These are phyloP conservation scores for Candida multigemmis DNA, from an alignment of 805 yeast species.

Conservation along the genomic window DNA sequence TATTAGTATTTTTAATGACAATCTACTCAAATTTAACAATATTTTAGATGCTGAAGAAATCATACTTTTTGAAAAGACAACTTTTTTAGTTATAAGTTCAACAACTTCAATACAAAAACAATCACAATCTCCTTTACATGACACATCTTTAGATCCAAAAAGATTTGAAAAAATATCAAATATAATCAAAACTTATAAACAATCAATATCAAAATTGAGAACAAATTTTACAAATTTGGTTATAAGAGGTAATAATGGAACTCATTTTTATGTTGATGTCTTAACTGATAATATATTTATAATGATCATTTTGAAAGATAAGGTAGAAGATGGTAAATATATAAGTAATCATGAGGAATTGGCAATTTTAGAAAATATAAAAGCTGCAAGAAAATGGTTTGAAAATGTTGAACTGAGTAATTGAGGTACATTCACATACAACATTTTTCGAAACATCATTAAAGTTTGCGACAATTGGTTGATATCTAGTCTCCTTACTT, in stretches of 20 bases:
- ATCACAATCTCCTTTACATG: slow-evolving; percentile 2
- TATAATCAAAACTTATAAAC: slow-evolving; percentile 89
- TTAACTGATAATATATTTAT: slow-evolving; percentile 54
- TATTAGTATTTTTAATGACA: slow-evolving; percentile 69
- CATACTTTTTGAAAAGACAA: slow-evolving; percentile 85
- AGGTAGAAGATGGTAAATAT: slow-evolving; percentile 8
- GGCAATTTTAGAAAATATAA: slow-evolving; percentile 47
- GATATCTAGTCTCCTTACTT: too few relatives aligned
- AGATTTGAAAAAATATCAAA: slow-evolving; percentile 90
- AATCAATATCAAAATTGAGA: slow-evolving; percentile 79
- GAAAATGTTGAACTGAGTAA: slow-evolving; percentile 37
- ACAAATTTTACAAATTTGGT: slow-evolving; percentile 74
- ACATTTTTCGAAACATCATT: too few relatives aligned
- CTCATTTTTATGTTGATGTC: slow-evolving; percentile 41
- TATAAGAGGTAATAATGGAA: slow-evolving; percentile 48
- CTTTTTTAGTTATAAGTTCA: slow-evolving; percentile 73
- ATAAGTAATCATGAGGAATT: slow-evolving; percentile 29
- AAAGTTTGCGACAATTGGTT: too few relatives aligned
- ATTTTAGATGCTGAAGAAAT: slow-evolving; percentile 82
- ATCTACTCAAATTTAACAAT: slow-evolving; percentile 62
- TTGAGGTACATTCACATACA: too few relatives aligned
- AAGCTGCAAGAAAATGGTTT: slow-evolving; percentile 48
- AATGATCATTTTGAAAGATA: slow-evolving; percentile 47
- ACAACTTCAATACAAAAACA: slow-evolving; percentile 35
- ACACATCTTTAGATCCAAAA: slow-evolving; percentile 66